These are phyloP conservation scores for Sarocladium oryzae DNA, from an alignment of 2,329 filamentous ascomycete genomes.

Conservation along the genomic window DNA sequence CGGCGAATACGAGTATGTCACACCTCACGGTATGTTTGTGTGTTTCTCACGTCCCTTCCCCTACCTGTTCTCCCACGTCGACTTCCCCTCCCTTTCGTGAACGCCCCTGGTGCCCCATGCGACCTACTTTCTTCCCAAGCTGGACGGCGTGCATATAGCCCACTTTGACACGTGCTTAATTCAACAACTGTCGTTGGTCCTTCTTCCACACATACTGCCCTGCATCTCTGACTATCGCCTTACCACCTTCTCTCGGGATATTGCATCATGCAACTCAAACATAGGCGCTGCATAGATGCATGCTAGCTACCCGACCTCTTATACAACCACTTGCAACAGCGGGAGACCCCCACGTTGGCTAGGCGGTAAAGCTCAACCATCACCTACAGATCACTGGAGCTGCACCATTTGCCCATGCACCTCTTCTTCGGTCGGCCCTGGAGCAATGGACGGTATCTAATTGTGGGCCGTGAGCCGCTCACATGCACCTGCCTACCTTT, in stretches of 20 bases:
- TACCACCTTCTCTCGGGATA: neutral
- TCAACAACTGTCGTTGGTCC: constrained; percentile 9
- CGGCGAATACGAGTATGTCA: constrained; percentile 38
- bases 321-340: neutral
- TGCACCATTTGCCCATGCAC: neutral
- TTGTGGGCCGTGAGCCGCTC: neutral
- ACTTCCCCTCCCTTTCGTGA: neutral
- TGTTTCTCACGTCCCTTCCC: neutral
- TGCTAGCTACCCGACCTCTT: neutral
- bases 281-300: neutral
- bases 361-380: too few species aligned
- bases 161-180: constrained; percentile 8
- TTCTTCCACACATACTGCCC: neutral
- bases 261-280: constrained; percentile 20
- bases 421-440: too few species aligned
- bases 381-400: neutral
- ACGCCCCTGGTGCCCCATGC: neutral
- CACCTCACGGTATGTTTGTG: constrained; percentile 48
- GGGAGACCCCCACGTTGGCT: constrained; percentile 15
- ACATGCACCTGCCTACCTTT: too few species aligned
- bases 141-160: neutral
- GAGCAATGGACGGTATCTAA: too few species aligned
- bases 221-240: neutral
- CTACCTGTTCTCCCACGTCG: constrained; percentile 12
- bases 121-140: neutral